These are phyloP conservation scores for Penicillium janthinellum DNA, from an alignment of 2,329 filamentous ascomycete species.

Conservation along the genomic window DNA sequence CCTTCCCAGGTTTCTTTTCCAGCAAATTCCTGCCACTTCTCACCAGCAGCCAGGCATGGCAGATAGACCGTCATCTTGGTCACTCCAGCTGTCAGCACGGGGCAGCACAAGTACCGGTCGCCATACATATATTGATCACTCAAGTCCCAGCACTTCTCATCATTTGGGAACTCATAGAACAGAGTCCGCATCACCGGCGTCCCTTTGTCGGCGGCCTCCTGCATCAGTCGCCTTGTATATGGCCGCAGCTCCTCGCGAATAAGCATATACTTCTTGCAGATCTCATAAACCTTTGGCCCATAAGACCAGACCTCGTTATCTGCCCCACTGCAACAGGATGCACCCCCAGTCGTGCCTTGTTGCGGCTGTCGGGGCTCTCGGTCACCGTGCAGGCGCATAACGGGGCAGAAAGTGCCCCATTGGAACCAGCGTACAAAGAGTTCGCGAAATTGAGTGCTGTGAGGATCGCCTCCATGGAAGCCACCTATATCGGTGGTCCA, in stretches of 20 bases:
- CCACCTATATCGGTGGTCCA: constrained; percentile 71
- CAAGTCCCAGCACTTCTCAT: not conserved
- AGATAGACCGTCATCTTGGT: not conserved
- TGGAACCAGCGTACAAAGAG: constrained; percentile 68
- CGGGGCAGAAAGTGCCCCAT: constrained; percentile 66
- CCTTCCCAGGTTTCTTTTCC: not conserved
- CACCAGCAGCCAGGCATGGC: not conserved
- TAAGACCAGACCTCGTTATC: constrained; percentile 53
- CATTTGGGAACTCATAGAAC: not conserved
- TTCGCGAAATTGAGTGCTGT: constrained; percentile 58
- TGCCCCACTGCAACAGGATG: constrained; percentile 59
- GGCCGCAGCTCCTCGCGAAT: constrained; percentile 3
- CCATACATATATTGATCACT: not conserved
- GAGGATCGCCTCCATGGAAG: constrained; percentile 64
- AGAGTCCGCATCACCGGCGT: constrained; percentile 1
- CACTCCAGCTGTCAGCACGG: not conserved
- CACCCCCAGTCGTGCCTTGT: constrained; percentile 24
- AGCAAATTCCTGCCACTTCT: not conserved
- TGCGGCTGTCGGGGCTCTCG: constrained; percentile 54
- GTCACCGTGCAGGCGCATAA: constrained; percentile 67
- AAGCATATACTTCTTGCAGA: constrained; percentile 1
- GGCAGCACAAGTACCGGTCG: not conserved
- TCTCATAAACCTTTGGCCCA: not conserved
- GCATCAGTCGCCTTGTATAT: not conserved
- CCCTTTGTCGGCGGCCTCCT: not conserved